Base-by-base conservation (phyloP, 139 green algal genomes). In the Closterium sp. region DNA sequence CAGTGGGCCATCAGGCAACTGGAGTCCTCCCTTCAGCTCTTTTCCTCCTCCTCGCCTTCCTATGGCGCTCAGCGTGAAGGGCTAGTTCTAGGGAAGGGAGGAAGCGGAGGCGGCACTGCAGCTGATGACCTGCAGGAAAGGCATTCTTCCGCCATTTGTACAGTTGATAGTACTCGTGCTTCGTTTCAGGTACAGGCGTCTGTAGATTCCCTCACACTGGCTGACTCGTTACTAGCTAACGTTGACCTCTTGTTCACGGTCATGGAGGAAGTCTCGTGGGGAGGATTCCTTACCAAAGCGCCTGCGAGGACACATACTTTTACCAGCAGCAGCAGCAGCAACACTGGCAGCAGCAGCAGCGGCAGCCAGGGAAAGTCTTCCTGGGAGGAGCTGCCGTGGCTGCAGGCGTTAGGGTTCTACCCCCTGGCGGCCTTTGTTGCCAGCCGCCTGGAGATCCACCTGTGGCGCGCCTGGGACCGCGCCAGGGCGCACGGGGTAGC, bases 301-400 rank as follows among this genome's bases (percentile, higher is more conserved):
- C 66, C 28, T 36, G n/a, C 35, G 19, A 32, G 25, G 3, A 55
- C 66, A 9, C 34, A 30, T 86, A 34, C 30, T 25, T 76, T 3
- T 19, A 76, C 16, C 55, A 76, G 10, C 55, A n/a, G n/a, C n/a
- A n/a, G n/a, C n/a, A n/a, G n/a, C n/a, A n/a, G n/a, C n/a, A n/a
- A n/a, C n/a, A n/a, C n/a, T n/a, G n/a, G n/a, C n/a, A n/a, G n/a
- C n/a, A n/a, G n/a, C n/a, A n/a, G n/a, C n/a, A n/a, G n/a, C n/a
- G n/a, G n/a, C n/a, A n/a, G n/a, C n/a, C 55, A 76, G 55, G 55
- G 55, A 19, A 16, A 76, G 55, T 76, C 23, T 87, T 33, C 84
- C 0, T 92, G 89, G 89, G 34, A 92, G 33, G 90, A 93, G 84
- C 38, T 34, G 19, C 85, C 64, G 28, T 93, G 90, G 90, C 90